Evolutionary conservation across 176 grass and related monocot genomes (phyloP), one percentile per base, ranked within the genome.

Genomic region (Triticum monococcum): DNA sequence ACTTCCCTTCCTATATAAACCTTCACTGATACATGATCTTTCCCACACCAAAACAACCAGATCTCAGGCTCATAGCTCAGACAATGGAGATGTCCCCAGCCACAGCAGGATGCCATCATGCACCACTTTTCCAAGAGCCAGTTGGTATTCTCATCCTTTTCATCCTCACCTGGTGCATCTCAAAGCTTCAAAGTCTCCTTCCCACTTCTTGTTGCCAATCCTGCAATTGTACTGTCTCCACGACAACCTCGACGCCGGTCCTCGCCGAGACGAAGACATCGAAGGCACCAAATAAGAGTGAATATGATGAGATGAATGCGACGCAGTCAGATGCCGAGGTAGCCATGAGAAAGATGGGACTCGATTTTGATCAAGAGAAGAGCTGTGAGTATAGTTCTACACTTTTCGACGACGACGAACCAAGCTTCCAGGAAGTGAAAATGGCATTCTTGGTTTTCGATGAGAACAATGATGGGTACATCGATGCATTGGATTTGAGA

Each of bases 391-490:
- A 66, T 26, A 77, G 95, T 1, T 20, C 79, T 17, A 41, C 12
- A 12, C 25, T 98, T 65, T 98, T 98, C 67, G 45, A 85, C 0
- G 85, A 93, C 1, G 83, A 91, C 5, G 95, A 98, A 12, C 95
- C 95, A 23, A 98, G 95, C 67, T 78, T 98, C 72, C 80, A 87
- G 37, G 95, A 98, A 84, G 85, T 93, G 23, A 74, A 88, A 26
- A 20, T 87, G 85, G 91, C 95, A 18, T 95, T 98, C 78, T 81
- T 25, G 75, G 72, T 95, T 40, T 98, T 98, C 81, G 95, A 98
- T 79, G 71, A 84, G 24, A 85, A 93, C 67, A 78, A 83, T 9
- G 89, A 95, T 67, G 95, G 95, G 3, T 95, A 90, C 80, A 61
- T 98, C 48, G 89, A 98, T 59, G 88, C 87, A 30, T 73, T 9